These are phyloP conservation scores for Prunus fruticosa DNA, from an alignment of 306 rosid genomes.

Conservation along the genomic window DNA sequence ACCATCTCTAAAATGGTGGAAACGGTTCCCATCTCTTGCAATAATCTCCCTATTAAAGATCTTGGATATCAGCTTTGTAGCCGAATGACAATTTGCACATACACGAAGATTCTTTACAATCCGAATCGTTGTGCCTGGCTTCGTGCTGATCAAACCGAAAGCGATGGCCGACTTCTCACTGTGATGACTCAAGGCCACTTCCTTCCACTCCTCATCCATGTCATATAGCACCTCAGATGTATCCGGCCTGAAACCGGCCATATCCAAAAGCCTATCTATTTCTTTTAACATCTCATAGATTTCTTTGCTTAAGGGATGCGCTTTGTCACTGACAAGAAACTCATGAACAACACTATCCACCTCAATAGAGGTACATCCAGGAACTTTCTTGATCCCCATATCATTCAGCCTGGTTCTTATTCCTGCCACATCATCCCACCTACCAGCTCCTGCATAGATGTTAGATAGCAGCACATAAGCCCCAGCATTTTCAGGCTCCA, in stretches of 20 bases:
- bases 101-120: conserved; percentile 88
- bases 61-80: conserved; percentile 76
- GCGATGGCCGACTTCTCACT: conserved; percentile 88
- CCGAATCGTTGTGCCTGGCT: conserved; percentile 66
- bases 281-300: conserved; percentile 62
- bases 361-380: conserved; percentile 80
- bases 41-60: conserved; percentile 73
- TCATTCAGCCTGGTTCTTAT: conserved; percentile 69
- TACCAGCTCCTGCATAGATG: conserved; percentile 74
- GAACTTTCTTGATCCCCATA: conserved; percentile 83
- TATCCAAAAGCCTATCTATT: conserved; percentile 56
- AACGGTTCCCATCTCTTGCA: conserved; percentile 82
- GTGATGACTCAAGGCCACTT: conserved; percentile 78
- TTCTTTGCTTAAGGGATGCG: conserved; percentile 49
- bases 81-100: conserved; percentile 76
- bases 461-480: conserved; percentile 73
- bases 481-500: conserved; percentile 72
- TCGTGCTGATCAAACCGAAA: conserved; percentile 78
- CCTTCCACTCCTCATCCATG: conserved; percentile 83
- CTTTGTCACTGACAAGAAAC: conserved; percentile 79
- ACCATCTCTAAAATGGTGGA: conserved; percentile 83
- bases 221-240: conserved; percentile 80
- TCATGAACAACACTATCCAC: conserved; percentile 76
- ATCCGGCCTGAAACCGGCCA: conserved; percentile 59
- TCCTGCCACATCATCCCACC: conserved; percentile 83